Evolutionary conservation across 768 basidiomycete species (phyloP).

Genomic region (Amanita pallidorosea): DNA sequence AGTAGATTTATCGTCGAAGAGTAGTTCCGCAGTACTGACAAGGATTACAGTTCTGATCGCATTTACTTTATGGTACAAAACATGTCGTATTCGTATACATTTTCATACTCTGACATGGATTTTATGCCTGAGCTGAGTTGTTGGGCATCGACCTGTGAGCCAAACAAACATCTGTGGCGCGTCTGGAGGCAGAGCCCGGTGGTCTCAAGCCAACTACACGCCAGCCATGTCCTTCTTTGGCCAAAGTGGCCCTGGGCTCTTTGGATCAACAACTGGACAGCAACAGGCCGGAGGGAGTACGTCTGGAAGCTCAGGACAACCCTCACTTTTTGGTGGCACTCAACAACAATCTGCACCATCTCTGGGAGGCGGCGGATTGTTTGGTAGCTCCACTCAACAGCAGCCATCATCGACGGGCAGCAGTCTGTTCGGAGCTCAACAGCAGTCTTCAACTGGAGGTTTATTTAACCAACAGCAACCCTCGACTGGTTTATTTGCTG

Average conservation of each 20-base stretch:
- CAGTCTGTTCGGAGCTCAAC: conserved; percentile 11
- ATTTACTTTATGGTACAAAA: background rate
- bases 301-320: conserved; percentile 15
- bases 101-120: background rate
- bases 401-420: conserved; percentile 2
- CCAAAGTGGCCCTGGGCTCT: conserved; percentile 1
- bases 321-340: conserved; percentile 11
- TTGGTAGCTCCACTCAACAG: conserved; percentile 12
- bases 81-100: conserved; percentile 6
- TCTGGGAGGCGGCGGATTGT: conserved; percentile 12
- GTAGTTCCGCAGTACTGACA: background rate
- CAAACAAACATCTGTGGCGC: background rate
- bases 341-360: conserved; percentile 1
- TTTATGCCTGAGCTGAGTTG: background rate
- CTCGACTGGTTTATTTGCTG: conserved; percentile 13
- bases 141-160: background rate
- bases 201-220: background rate
- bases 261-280: conserved; percentile 4
- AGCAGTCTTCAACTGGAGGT: conserved; percentile 8
- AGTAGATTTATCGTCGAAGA: conserved; percentile 13
- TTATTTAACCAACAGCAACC: conserved; percentile 12
- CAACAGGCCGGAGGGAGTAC: conserved; percentile 7
- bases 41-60: background rate
- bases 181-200: too few relatives aligned
- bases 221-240: background rate